phyloP scores from a whole-genome alignment of 371 early-diverging fungal genomes.

The Apophysomyces ossiformis region DNA sequence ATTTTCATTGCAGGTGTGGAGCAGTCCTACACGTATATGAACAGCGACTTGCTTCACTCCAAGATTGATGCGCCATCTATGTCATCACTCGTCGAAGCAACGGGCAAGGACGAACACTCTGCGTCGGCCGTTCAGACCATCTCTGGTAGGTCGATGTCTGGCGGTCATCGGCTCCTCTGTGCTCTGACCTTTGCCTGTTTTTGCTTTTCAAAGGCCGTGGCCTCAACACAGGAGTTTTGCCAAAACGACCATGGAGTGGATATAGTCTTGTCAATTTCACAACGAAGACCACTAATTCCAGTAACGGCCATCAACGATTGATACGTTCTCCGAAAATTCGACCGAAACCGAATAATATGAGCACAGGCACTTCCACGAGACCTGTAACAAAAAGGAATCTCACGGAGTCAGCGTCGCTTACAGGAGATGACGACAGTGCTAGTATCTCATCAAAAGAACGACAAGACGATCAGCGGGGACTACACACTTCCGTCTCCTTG shows the following conservation, averaged over 20 bases:
- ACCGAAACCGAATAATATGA: not conserved
- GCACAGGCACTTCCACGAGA: not conserved
- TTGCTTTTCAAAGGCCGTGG: constrained; percentile 14
- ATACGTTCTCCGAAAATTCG: constrained; percentile 10
- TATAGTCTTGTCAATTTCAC: constrained; percentile 15
- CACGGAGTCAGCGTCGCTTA: not conserved
- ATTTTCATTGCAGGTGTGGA: not conserved
- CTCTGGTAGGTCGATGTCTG: constrained; percentile 22
- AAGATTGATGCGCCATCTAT: constrained; percentile 20
- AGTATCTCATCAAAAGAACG: not conserved
- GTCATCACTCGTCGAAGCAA: constrained; percentile 29
- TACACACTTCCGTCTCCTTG: constrained; percentile 15
- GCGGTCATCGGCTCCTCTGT: constrained; percentile 12
- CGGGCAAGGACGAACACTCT: constrained; percentile 22
- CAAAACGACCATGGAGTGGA: constrained; percentile 20
- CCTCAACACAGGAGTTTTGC: constrained; percentile 11
- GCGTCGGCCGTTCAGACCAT: constrained; percentile 23
- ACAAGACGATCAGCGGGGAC: constrained; percentile 11
- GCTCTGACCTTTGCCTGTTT: constrained; percentile 7
- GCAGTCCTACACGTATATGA: constrained; percentile 4
- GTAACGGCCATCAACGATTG: not conserved
- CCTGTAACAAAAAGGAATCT: constrained; percentile 7
- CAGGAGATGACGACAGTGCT: not conserved
- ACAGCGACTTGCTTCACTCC: constrained; percentile 11
- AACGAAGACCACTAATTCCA: not conserved